These are phyloP conservation scores for Hygrocybe punicea DNA, from an alignment of 768 basidiomycete species.

Conservation along the genomic window DNA sequence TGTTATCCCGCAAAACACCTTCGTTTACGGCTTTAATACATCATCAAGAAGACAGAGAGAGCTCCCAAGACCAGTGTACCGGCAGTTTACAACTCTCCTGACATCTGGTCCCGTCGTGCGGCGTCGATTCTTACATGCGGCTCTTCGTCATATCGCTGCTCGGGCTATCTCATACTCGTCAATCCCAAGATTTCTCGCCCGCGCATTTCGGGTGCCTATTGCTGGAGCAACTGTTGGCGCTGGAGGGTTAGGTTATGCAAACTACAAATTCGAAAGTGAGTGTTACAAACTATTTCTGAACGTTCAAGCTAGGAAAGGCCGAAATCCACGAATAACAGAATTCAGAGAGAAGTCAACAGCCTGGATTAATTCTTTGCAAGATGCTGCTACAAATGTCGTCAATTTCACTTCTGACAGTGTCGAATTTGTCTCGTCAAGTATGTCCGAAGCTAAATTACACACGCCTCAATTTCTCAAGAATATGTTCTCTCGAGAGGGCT, in stretches of 20 bases:
- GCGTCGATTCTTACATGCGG: constrained; percentile 41
- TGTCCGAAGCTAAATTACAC: constrained; percentile 55
- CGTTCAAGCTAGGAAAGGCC: not conserved
- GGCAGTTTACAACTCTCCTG: constrained; percentile 56
- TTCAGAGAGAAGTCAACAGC: constrained; percentile 63
- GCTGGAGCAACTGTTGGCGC: constrained; percentile 88
- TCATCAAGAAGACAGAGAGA: constrained; percentile 33
- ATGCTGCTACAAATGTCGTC: constrained; percentile 65
- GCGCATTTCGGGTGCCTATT: constrained; percentile 84
- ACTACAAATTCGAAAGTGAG: constrained; percentile 94
- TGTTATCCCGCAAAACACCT: constrained; percentile 40
- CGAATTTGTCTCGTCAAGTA: constrained; percentile 58
- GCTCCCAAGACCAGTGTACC: constrained; percentile 45
- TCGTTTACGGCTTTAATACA: constrained; percentile 52
- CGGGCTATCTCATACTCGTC: constrained; percentile 82
- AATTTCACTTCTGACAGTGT: constrained; percentile 70
- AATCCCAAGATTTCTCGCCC: constrained; percentile 82
- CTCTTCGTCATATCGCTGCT: constrained; percentile 63
- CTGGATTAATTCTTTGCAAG: constrained; percentile 65
- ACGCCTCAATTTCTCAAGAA: constrained; percentile 70
- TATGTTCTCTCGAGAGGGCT: constrained; percentile 49
- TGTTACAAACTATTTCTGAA: not conserved
- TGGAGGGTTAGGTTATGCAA: constrained; percentile 89
- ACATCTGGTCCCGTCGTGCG: constrained; percentile 50
- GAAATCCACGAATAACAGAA: constrained; percentile 43